Conservation (phyloP, 768 basidiomycete genomes). For the Candolleomyces eurysporus region DNA sequence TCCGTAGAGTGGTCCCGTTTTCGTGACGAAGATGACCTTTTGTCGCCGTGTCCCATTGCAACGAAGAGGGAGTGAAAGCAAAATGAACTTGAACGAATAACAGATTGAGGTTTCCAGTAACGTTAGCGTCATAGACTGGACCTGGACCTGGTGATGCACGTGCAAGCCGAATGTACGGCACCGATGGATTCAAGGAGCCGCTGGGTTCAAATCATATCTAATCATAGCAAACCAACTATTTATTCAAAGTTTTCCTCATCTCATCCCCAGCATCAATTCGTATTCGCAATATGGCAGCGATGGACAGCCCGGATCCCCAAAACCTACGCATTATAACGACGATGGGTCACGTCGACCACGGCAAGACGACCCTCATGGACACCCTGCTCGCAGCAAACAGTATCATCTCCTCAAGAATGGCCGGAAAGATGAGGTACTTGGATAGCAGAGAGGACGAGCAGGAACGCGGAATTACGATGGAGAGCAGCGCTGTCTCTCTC, state of each 20-base stretch:
- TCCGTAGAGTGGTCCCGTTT: not conserved
- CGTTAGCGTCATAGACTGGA: too few species aligned
- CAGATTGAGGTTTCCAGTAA: not conserved
- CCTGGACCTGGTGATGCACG: too few species aligned
- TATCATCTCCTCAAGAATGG: constrained; percentile 92
- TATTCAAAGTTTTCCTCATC: too few species aligned
- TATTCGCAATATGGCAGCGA: constrained; percentile 8
- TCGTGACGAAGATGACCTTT: not conserved
- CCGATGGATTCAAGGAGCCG: too few species aligned
- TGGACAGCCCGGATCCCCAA: constrained; percentile 37
- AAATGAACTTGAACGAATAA: not conserved
- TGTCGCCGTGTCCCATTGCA: not conserved
- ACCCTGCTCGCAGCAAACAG: constrained; percentile 94
- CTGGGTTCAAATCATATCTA: too few species aligned
- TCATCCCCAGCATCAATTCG: too few species aligned
- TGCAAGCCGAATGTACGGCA: too few species aligned
- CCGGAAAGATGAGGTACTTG: constrained; percentile 93
- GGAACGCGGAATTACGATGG: constrained; percentile 98
- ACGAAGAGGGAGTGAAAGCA: too few species aligned
- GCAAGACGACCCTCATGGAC: constrained; percentile 96
- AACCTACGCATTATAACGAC: constrained; percentile 80
- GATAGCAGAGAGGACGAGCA: constrained; percentile 98
- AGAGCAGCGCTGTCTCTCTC: constrained; percentile 91
- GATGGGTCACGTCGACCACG: constrained; percentile 91
- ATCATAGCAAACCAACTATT: too few species aligned